A percentile compares a stretch with the other conserved stretches of the same genome.
Evolutionary conservation across 495 filamentous ascomycete species (phyloP).

Genomic region (Talaromyces stipitatus): DNA sequence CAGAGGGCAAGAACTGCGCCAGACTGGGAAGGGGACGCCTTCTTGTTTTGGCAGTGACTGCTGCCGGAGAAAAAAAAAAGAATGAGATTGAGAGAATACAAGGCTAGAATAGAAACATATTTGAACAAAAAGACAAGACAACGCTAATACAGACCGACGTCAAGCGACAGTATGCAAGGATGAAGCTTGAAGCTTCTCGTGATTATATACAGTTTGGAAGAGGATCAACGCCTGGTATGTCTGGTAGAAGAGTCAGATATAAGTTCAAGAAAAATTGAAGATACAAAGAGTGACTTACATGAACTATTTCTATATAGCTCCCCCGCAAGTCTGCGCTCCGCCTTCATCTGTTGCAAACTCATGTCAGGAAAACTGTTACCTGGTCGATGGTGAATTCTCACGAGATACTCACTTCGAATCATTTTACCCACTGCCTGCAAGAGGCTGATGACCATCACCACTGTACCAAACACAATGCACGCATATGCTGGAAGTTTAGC

Average conservation of each 20-base stretch:
- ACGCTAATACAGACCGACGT: not conserved
- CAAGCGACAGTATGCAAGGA: not conserved
- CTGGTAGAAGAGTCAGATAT: not conserved
- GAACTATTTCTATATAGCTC: slow-evolving; percentile 7
- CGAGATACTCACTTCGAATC: slow-evolving; percentile 31
- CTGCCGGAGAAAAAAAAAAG: not conserved
- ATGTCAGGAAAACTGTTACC: not conserved
- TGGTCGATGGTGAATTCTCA: not conserved
- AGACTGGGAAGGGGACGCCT: not conserved
- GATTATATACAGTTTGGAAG: not conserved
- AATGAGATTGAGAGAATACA: not conserved
- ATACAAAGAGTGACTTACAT: not conserved
- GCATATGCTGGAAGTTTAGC: slow-evolving; percentile 66
- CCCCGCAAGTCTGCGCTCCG: slow-evolving; percentile 19
- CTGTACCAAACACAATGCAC: slow-evolving; percentile 66
- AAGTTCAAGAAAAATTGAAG: not conserved
- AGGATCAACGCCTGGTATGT: not conserved
- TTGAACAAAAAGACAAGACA: not conserved
- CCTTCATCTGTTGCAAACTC: slow-evolving; percentile 22
- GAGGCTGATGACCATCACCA: slow-evolving; percentile 80
- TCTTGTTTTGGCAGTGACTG: not conserved
- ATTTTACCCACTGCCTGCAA: slow-evolving; percentile 67
- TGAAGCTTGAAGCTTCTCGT: not conserved
- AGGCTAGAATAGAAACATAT: not conserved
- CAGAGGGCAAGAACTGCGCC: not conserved